Evolutionary conservation across 2,329 filamentous ascomycete species (phyloP), one percentile per base, ranked within the genome.

Genomic region (Tolypocladium endophyticum): DNA sequence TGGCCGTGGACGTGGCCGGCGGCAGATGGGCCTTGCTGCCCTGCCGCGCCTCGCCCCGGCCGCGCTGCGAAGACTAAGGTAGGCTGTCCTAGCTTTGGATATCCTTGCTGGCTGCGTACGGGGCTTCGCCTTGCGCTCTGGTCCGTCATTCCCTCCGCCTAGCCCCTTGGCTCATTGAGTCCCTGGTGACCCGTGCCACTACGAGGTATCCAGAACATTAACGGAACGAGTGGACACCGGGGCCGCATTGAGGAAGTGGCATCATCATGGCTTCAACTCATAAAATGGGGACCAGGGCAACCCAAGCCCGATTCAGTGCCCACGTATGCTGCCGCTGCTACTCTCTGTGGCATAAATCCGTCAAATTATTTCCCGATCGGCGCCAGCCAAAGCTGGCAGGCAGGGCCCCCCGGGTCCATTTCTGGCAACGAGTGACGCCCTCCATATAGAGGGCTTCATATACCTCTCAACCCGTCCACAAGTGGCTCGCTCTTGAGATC

Each of bases 341-440:
- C 18, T n/a, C 20, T 4, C 43, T 45, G 52, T 55, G 62, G 59
- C 59, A 62, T 57, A 59, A 61, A 59, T n/a, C 59, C 59, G 41
- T 56, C 38, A 60, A 56, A 60, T 56, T 60, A 60, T 62, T 62
- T 56, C 60, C 61, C 62, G 59, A 59, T 52, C 47, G 36, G 57
- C 43, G 33, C 59, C 55, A 25, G 47, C 25, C 47, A 52, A 50
- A 30, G 47, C 16, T 52, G 47, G 45, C 14, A 20, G 47, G 25
- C 47, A 52, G 47, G 14, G 16, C 16, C 47, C 16, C 47, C 47
- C 25, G 20, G 25, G 4, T 18, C 47, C 47, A 52, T 52, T 30
- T 52, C 47, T 14, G 47, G 47, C 25, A 50, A 30, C 47, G 47
- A 52, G 47, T 28, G 12, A 30, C 47, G 47, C 25, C 14, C 25